Base-by-base conservation (phyloP, 2,329 filamentous ascomycete species). In the Cryphonectria nitschkei region DNA sequence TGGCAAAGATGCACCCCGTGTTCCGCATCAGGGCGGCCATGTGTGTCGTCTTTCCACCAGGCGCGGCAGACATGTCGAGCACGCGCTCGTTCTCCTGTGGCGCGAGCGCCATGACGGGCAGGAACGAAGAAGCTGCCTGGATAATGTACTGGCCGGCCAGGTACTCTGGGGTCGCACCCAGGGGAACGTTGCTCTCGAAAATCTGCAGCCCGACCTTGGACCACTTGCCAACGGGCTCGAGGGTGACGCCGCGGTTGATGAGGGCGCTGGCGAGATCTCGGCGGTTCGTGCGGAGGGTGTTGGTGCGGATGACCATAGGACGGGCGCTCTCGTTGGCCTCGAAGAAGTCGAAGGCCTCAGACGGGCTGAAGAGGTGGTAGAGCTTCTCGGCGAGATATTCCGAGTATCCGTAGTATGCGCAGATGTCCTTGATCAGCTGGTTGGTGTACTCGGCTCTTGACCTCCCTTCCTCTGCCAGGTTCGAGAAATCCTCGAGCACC, bases 211-310 rank as follows among this genome's bases (percentile, higher is more conserved):
- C 96, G 74, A 99, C 94, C 84, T 99, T 99, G 76, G 93, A 96
- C 96, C 96, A 99, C 82, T 98, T 98, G 73, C 96, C 96, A 26
- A 99, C 94, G 2, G 96, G 96, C 82, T 99, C 95, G 54, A 99
- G 88, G 19, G 95, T 97, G 65, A 99, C 96, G 74, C 96, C 96
- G 74, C 95, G 93, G 84, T 97, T 97, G 86, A 98, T 98, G 72
- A 98, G 88, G 1, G 95, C 89, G 81, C 98, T 95, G 13, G 96
- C 96, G 26, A 99, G 91, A 74, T 97, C 95, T 77, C 89, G 84
- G 67, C 89, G 86, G 78, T 90, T 88, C 52, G 89, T 91, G 76
- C 94, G 92, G 71, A 99, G 88, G 11, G 95, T 99, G 82, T 99
- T 99, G 74, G 96, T 98, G 78, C 96, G 91, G 79, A 99, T 97